These are phyloP conservation scores for Vigna mungo DNA, from an alignment of 306 rosid species.

Conservation along the genomic window DNA sequence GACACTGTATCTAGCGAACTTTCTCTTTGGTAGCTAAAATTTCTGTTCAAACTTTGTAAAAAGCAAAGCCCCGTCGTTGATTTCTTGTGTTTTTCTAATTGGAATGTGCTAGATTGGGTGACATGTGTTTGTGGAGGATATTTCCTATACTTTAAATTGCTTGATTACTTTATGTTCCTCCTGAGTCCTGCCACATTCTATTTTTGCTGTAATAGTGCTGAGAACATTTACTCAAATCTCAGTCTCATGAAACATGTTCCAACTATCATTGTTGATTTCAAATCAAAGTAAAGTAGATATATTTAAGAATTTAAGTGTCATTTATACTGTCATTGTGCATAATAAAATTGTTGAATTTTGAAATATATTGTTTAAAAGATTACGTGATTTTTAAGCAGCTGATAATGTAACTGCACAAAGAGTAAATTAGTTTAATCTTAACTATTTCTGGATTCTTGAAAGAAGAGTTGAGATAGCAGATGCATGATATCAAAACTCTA, in stretches of 20 bases:
- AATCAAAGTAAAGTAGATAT: no score
- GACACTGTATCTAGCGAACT: slow-evolving; percentile 2
- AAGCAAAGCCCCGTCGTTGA: not conserved
- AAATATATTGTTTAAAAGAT: no score
- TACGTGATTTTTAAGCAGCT: no score
- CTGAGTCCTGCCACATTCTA: not conserved
- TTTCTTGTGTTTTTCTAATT: slow-evolving; percentile 22
- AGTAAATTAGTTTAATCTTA: no score
- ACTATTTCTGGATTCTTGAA: no score
- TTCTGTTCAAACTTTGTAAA: not conserved
- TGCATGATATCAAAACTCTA: no score
- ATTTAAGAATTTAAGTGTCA: no score
- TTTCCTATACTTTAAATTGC: not conserved
- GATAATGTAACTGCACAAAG: no score
- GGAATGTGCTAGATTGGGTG: not conserved
- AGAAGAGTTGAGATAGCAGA: no score
- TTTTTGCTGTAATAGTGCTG: not conserved
- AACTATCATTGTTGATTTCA: no score
- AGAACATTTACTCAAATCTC: slow-evolving; percentile 9
- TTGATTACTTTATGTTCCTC: not conserved
- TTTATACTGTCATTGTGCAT: no score
- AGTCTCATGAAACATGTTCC: not conserved
- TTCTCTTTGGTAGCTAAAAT: slow-evolving; percentile 38
- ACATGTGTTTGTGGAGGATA: slow-evolving; percentile 3
- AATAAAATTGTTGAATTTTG: no score